phyloP scores from a whole-genome alignment of 2,329 filamentous ascomycete genomes.

The Aspergillus felis region DNA sequence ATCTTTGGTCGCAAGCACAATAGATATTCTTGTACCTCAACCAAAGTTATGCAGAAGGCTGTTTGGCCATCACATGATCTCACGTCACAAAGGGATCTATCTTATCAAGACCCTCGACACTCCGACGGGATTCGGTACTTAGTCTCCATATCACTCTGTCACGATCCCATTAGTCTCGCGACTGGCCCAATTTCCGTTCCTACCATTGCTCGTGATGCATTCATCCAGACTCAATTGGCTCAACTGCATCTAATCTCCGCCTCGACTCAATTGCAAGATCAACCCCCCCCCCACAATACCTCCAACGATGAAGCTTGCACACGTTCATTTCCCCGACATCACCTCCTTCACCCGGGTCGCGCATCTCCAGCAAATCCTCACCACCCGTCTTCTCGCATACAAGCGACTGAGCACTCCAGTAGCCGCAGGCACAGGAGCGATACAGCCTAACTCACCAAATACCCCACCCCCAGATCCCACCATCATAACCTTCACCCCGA shows the following conservation, averaged over 20 bases:
- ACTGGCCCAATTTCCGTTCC: not conserved
- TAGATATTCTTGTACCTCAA: not conserved
- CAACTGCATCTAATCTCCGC: not conserved
- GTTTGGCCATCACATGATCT: slow-evolving; percentile 8
- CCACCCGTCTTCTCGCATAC: slow-evolving; percentile 55
- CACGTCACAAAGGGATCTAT: slow-evolving; percentile 4
- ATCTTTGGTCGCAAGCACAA: not conserved
- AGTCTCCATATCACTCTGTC: not conserved
- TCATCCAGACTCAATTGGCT: not conserved
- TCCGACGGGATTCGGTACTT: not conserved
- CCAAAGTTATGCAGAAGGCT: not conserved
- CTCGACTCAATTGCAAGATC: not conserved
- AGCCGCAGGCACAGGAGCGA: slow-evolving; percentile 16
- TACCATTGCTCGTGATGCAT: not conserved
- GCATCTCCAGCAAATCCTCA: slow-evolving; percentile 54
- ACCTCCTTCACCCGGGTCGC: slow-evolving; percentile 55
- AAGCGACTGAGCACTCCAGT: slow-evolving; percentile 47
- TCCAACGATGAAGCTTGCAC: slow-evolving; percentile 50
- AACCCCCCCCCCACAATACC: not conserved
- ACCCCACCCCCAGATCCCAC: slow-evolving; percentile 58
- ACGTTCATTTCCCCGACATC: slow-evolving; percentile 55
- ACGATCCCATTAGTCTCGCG: not conserved
- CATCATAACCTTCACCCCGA: slow-evolving; percentile 76
- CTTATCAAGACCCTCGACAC: not conserved
- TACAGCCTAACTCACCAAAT: slow-evolving; percentile 15